Conservation (phyloP, 495 filamentous ascomycete species). For the Aspergillus sclerotioniger region DNA sequence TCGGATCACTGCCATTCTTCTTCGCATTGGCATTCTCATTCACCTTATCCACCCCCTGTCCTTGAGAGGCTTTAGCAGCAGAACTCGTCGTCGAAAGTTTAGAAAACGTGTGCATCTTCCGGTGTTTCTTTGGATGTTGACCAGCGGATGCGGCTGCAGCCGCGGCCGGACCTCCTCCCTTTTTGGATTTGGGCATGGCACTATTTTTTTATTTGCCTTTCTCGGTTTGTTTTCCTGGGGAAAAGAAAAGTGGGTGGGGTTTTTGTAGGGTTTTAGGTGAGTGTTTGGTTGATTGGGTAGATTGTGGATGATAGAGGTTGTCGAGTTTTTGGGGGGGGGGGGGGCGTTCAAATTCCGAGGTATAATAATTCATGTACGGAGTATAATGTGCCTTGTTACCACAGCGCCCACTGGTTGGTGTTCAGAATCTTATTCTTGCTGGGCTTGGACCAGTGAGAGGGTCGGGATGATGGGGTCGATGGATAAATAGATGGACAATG, state of each 20-base stretch:
- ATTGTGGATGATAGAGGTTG: no score
- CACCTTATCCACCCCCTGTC: no score
- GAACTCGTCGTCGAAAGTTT: conserved; percentile 20
- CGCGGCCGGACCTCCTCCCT: conserved; percentile 4
- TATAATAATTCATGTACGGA: no score
- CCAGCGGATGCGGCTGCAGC: not conserved
- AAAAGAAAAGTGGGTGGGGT: not conserved
- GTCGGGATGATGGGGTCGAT: no score
- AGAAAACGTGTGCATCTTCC: conserved; percentile 29
- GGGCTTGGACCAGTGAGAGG: not conserved
- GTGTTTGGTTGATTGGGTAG: no score
- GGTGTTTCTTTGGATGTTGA: conserved; percentile 12
- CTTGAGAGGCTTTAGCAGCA: not conserved
- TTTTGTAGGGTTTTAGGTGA: no score
- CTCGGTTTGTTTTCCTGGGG: not conserved
- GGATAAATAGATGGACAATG: not conserved
- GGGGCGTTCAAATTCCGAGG: no score
- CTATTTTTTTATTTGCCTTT: not conserved
- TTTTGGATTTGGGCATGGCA: conserved; percentile 23
- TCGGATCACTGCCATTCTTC: not conserved
- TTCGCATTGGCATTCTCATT: not conserved
- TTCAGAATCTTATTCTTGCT: not conserved
- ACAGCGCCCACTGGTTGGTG: no score
- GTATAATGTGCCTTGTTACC: not conserved
- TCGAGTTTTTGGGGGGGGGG: no score